phyloP scores from a whole-genome alignment of 345 rosid genomes.

The Mangifera indica region DNA sequence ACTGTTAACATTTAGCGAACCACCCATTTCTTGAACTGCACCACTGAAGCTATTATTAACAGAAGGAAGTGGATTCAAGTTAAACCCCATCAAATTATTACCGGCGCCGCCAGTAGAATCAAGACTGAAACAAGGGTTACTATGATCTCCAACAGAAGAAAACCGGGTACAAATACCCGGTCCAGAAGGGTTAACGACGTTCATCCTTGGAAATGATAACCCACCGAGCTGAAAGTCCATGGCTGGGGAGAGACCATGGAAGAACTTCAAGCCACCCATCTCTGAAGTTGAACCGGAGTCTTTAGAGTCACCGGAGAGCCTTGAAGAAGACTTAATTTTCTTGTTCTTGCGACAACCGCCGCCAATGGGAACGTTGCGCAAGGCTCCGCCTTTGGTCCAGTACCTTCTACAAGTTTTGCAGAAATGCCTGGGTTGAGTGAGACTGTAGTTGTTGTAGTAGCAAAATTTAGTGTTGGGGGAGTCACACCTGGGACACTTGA shows the following conservation, averaged over 20 bases:
- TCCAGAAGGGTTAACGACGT: conserved; percentile 33
- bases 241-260: conserved; percentile 56
- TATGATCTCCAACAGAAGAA: conserved; percentile 41
- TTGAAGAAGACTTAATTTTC: conserved; percentile 60
- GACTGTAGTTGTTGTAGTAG: conserved; percentile 95
- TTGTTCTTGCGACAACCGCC: conserved; percentile 77
- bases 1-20: conserved; percentile 53
- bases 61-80: conserved; percentile 33
- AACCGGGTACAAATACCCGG: conserved; percentile 41
- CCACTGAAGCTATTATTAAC: conserved; percentile 31
- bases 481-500: conserved; percentile 81
- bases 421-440: conserved; percentile 80
- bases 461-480: conserved; percentile 86
- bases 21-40: conserved; percentile 44
- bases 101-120: conserved; percentile 45
- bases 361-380: conserved; percentile 80
- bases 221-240: conserved; percentile 79
- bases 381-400: conserved; percentile 87
- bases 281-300: conserved; percentile 46
- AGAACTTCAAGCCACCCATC: conserved; percentile 64
- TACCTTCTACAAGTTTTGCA: conserved; percentile 82
- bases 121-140: conserved; percentile 34
- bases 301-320: conserved; percentile 36
- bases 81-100: conserved; percentile 50
- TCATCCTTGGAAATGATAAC: conserved; percentile 44